These are phyloP conservation scores for Gynandropsis gynandra DNA, from an alignment of 345 rosid species.

Conservation along the genomic window DNA sequence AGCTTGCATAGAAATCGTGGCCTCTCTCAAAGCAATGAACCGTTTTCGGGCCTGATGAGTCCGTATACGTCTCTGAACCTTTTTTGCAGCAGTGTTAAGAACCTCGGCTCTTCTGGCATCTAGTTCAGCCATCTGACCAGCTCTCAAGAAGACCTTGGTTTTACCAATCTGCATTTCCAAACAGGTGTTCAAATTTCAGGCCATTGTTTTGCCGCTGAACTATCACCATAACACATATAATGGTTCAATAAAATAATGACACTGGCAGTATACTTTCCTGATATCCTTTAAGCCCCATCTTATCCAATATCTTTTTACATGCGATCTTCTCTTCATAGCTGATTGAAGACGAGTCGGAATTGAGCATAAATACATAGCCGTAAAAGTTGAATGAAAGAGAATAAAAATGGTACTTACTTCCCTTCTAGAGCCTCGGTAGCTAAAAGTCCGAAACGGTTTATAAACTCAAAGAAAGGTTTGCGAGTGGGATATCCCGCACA, in stretches of 20 bases:
- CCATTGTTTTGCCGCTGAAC: background rate
- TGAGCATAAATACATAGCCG: constrained; percentile 16
- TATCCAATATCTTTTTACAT: constrained; percentile 69
- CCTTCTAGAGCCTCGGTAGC: constrained; percentile 60
- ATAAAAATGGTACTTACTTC: constrained; percentile 44
- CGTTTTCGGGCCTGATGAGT: constrained; percentile 67
- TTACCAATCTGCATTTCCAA: constrained; percentile 67
- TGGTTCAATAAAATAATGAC: constrained; percentile 11
- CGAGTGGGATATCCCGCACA: constrained; percentile 99
- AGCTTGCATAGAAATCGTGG: constrained; percentile 52
- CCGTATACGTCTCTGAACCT: constrained; percentile 61
- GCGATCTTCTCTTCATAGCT: constrained; percentile 80
- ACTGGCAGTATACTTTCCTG: constrained; percentile 43
- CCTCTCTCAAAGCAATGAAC: constrained; percentile 58
- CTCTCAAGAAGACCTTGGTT: constrained; percentile 91
- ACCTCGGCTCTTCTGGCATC: constrained; percentile 83
- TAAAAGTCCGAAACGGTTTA: constrained; percentile 88
- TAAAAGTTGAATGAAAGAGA: constrained; percentile 5
- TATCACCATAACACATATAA: background rate
- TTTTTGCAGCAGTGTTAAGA: constrained; percentile 74
- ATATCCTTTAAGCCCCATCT: constrained; percentile 78
- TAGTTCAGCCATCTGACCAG: constrained; percentile 99
- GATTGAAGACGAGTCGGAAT: constrained; percentile 25
- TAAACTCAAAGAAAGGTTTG: constrained; percentile 78
- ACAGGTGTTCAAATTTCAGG: constrained; percentile 2